These are phyloP conservation scores for Scedosporium boydii DNA, from an alignment of 2,329 filamentous ascomycete genomes.

Conservation along the genomic window DNA sequence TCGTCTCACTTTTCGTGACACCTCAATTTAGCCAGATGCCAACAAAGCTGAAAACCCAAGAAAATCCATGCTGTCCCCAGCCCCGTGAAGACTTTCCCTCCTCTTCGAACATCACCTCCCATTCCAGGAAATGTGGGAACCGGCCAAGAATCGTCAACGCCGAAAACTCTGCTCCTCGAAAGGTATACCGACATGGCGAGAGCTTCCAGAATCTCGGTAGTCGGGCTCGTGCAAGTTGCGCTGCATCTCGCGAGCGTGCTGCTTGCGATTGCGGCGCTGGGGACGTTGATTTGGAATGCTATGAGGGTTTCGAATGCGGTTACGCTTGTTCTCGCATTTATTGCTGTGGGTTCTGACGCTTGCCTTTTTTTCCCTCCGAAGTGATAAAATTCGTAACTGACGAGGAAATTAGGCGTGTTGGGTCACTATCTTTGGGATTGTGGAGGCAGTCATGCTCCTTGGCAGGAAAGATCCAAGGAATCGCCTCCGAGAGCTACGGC, in stretches of 20 bases:
- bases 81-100: background rate
- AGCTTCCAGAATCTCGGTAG: background rate
- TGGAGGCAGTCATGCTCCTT: background rate
- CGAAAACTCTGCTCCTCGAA: background rate
- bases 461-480: background rate
- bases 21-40: background rate
- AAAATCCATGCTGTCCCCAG: background rate
- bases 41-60: background rate
- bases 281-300: background rate
- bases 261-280: background rate
- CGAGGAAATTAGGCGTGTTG: background rate
- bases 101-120: background rate
- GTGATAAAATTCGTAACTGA: background rate
- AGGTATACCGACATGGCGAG: background rate
- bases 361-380: background rate
- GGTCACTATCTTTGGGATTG: background rate
- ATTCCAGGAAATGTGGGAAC: background rate
- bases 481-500: background rate
- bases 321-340: background rate
- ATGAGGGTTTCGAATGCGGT: background rate
- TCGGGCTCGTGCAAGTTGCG: background rate
- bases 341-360: background rate
- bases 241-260: background rate
- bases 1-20: background rate
- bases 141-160: background rate